A percentile compares a stretch with the other conserved stretches of the same genome.
phyloP scores from a whole-genome alignment of 2,329 filamentous ascomycete genomes.

The Cryoendolithus antarcticus region DNA sequence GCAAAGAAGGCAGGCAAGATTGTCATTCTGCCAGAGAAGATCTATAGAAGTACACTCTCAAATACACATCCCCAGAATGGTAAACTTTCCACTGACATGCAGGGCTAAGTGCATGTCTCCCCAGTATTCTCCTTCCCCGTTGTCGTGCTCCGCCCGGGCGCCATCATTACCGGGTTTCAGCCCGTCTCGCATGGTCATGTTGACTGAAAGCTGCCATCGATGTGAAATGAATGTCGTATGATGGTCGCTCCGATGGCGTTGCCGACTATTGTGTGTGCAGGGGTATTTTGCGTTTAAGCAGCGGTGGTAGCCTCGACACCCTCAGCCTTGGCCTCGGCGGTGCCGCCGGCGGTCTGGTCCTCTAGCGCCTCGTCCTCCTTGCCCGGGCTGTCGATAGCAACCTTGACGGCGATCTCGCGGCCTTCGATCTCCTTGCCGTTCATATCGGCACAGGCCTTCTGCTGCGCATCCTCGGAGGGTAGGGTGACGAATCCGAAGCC shows the following conservation, averaged over 20 bases:
- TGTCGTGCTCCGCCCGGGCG: no score
- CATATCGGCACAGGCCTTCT: conserved; percentile 96
- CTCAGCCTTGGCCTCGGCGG: conserved; percentile 18
- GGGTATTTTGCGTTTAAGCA: not conserved
- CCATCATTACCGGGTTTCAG: not conserved
- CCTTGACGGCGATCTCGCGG: conserved; percentile 98
- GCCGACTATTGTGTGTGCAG: no score
- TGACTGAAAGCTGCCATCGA: no score
- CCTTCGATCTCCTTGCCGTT: conserved; percentile 99
- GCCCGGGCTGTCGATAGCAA: conserved; percentile 97
- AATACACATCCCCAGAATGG: conserved; percentile 15
- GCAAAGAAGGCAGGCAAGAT: not conserved
- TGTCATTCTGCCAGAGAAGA: not conserved
- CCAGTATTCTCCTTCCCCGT: no score
- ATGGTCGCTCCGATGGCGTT: not conserved
- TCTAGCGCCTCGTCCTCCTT: conserved; percentile 76
- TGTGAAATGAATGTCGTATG: not conserved
- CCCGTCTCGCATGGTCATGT: no score
- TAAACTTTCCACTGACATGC: conserved; percentile 9
- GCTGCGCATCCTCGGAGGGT: conserved; percentile 85
- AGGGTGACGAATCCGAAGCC: conserved; percentile 98
- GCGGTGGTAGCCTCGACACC: conserved; percentile 19
- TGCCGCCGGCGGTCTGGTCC: conserved; percentile 33
- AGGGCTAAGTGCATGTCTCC: conserved; percentile 9
- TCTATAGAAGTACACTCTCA: conserved; percentile 2